Conservation (phyloP, 345 rosid species). For the Firmiana major region DNA sequence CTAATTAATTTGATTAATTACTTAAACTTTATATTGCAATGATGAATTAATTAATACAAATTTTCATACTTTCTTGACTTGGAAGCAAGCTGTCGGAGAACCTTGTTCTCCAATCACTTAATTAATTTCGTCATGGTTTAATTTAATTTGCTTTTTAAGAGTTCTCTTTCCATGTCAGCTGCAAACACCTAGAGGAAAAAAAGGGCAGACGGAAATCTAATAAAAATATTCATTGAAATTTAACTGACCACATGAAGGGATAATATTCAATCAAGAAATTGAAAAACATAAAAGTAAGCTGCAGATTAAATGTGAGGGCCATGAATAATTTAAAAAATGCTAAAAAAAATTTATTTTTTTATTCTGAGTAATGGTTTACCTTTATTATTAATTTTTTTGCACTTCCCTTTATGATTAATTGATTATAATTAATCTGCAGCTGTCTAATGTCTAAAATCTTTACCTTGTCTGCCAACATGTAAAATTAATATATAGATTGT, state of each 20-base stretch:
- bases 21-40: background rate
- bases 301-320: background rate
- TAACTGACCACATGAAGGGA: background rate
- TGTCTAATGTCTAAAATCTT: background rate
- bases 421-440: background rate
- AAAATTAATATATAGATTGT: background rate
- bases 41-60: background rate
- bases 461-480: too few relatives aligned
- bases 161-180: conserved; percentile 17
- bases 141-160: background rate
- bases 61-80: conserved; percentile 22
- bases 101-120: conserved; percentile 27
- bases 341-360: too few relatives aligned
- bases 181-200: background rate
- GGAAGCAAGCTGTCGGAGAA: conserved; percentile 25
- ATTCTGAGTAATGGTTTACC: too few relatives aligned
- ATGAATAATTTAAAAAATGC: background rate
- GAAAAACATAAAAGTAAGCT: background rate
- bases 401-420: too few relatives aligned
- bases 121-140: background rate
- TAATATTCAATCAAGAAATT: background rate
- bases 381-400: background rate
- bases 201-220: background rate
- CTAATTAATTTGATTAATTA: background rate
- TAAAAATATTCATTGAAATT: background rate